A percentile compares a stretch with the other conserved stretches of the same genome.
Conservation (phyloP, 352 stramenopile genomes). For the Blastocystis sp. region DNA sequence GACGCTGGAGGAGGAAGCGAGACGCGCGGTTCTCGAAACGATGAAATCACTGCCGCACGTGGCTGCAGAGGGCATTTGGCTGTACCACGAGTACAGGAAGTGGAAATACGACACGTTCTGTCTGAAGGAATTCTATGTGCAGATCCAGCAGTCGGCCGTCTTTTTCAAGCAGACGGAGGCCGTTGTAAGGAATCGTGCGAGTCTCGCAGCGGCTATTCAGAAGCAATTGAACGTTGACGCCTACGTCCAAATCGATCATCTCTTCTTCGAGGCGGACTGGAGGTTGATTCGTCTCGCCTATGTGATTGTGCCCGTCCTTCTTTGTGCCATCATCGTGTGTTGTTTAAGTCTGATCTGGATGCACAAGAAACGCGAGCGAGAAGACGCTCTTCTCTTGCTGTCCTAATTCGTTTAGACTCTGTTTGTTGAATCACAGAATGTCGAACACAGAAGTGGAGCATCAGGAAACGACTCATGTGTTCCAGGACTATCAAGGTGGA, state of each 20-base stretch:
- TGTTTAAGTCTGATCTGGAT: background rate
- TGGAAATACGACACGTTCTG: background rate
- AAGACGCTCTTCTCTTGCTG: background rate
- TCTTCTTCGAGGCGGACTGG: background rate
- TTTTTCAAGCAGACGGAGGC: background rate
- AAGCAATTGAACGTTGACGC: background rate
- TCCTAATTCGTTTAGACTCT: background rate
- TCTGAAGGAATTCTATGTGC: slow-evolving; percentile 13
- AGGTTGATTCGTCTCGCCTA: background rate
- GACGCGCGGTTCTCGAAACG: background rate
- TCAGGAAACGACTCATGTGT: no score
- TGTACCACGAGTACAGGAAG: background rate
- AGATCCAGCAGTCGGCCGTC: background rate
- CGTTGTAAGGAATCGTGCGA: no score
- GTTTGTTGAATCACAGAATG: background rate
- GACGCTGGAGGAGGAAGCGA: background rate
- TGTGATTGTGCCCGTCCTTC: background rate
- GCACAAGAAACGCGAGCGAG: background rate
- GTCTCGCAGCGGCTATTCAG: background rate
- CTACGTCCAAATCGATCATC: background rate
- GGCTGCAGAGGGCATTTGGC: background rate
- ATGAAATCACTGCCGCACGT: background rate
- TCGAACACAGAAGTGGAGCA: background rate
- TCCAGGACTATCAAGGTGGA: background rate
- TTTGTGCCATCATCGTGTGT: background rate